Evolutionary conservation across 352 stramenopile species (phyloP).

Genomic region (Globisporangium okanoganense): DNA sequence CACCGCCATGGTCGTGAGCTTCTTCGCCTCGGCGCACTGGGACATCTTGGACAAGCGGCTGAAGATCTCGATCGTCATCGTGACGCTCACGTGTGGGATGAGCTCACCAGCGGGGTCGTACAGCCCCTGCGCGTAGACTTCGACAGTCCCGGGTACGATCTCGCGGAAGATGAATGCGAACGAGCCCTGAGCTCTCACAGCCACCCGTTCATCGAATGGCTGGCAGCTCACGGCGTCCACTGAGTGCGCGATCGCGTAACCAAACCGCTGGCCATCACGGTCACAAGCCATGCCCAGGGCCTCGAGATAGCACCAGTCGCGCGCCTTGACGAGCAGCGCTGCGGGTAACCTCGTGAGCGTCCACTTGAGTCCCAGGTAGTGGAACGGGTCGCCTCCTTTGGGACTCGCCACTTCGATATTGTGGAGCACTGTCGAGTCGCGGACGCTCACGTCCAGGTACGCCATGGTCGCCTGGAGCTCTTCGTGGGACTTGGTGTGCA

Average conservation of each 20-base stretch:
- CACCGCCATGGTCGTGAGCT: slow-evolving; percentile 36
- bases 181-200: slow-evolving; percentile 27
- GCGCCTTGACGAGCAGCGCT: slow-evolving; percentile 11
- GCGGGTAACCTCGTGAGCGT: slow-evolving; percentile 28
- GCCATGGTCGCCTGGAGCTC: slow-evolving; percentile 30
- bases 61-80: slow-evolving; percentile 31
- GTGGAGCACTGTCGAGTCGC: slow-evolving; percentile 31
- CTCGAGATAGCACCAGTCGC: slow-evolving; percentile 30
- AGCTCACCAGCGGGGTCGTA: slow-evolving; percentile 40
- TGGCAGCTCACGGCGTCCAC: slow-evolving; percentile 35
- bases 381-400: slow-evolving; percentile 29
- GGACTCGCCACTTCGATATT: slow-evolving; percentile 34
- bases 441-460: slow-evolving; percentile 23
- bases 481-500: slow-evolving; percentile 29
- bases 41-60: slow-evolving; percentile 24
- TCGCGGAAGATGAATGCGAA: slow-evolving; percentile 36
- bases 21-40: slow-evolving; percentile 43
- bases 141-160: slow-evolving; percentile 23
- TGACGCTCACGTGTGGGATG: slow-evolving; percentile 19
- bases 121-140: slow-evolving; percentile 35
- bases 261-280: slow-evolving; percentile 21
- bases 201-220: slow-evolving; percentile 21
- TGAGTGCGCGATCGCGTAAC: slow-evolving; percentile 39
- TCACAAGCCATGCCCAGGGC: slow-evolving; percentile 35
- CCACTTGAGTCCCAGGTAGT: slow-evolving; percentile 49